A percentile compares a stretch with the other conserved stretches of the same genome.
phyloP scores from a whole-genome alignment of 176 grass and related monocot species.

The Olyra latifolia region DNA sequence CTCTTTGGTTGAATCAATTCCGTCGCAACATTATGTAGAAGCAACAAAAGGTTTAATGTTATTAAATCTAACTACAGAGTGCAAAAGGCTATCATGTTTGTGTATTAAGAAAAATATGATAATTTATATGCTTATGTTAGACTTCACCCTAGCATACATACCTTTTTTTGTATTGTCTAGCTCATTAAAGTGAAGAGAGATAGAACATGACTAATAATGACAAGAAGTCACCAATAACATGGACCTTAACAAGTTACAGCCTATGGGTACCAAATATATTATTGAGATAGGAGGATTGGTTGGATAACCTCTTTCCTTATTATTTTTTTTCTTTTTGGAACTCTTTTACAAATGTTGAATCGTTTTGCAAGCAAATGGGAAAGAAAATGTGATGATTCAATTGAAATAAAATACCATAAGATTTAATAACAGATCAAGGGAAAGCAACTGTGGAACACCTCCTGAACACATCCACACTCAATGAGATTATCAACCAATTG shows the following conservation, averaged over 20 bases:
- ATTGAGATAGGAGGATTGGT: background rate
- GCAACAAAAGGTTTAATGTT: background rate
- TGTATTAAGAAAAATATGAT: background rate
- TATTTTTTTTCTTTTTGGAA: background rate
- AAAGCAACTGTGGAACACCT: too few species aligned
- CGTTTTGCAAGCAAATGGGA: background rate
- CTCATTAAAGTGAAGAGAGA: background rate
- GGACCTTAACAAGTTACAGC: background rate
- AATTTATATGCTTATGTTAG: background rate
- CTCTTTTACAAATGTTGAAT: background rate
- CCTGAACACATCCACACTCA: too few species aligned
- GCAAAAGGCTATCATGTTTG: background rate
- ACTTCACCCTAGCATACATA: background rate
- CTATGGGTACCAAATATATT: constrained; percentile 8
- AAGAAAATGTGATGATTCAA: background rate
- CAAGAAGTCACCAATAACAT: background rate
- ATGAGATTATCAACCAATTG: too few species aligned
- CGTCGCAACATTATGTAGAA: background rate
- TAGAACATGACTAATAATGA: background rate
- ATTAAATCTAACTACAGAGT: background rate
- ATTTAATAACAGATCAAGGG: background rate
- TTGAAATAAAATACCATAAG: background rate
- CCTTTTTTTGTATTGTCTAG: background rate
- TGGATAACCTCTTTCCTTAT: background rate
- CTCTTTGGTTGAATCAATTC: background rate